Conservation (phyloP, 441 rosid genomes). For the Populus hybrid region DNA sequence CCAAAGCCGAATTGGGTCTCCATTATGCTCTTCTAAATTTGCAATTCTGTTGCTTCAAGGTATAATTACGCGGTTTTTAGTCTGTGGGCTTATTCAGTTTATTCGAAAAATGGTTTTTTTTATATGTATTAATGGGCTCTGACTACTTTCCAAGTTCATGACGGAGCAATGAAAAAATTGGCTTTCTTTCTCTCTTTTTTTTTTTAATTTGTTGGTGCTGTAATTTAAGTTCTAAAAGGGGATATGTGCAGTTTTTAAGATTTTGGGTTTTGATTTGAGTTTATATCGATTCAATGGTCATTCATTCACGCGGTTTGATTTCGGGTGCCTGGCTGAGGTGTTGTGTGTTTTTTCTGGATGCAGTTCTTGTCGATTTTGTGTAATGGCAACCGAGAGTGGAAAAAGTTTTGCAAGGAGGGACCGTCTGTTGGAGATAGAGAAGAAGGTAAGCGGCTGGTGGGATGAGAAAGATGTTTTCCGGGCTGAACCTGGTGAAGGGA, state of each 20-base stretch:
- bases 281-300: background rate
- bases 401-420: conserved; percentile 80
- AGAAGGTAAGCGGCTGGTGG: conserved; percentile 57
- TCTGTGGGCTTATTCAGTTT: background rate
- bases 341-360: background rate
- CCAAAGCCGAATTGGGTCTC: background rate
- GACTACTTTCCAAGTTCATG: background rate
- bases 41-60: background rate
- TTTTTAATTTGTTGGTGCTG: background rate
- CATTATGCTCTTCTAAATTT: too few relatives aligned
- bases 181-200: background rate
- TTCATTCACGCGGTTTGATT: background rate
- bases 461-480: conserved; percentile 64
- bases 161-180: background rate
- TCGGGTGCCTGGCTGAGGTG: background rate
- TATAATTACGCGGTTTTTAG: background rate
- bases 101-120: background rate
- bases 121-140: background rate
- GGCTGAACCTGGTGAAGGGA: conserved; percentile 54
- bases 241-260: background rate
- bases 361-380: conserved; percentile 48
- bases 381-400: conserved; percentile 60
- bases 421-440: conserved; percentile 65
- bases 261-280: background rate
- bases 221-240: background rate